phyloP scores from a whole-genome alignment of 148 eudicot genomes.

The Selenicereus undatus region DNA sequence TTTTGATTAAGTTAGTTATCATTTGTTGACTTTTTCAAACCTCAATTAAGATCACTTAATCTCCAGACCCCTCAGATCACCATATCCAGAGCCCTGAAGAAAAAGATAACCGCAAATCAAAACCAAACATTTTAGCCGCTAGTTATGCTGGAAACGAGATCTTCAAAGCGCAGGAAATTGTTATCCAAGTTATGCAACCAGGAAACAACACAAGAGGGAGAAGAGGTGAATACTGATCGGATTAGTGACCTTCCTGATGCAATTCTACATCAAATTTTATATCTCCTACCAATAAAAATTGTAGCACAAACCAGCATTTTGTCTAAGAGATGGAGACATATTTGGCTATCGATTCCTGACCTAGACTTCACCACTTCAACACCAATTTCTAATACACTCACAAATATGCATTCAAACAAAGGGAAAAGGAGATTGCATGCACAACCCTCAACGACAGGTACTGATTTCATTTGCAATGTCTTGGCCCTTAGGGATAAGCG shows the following conservation, averaged over 20 bases:
- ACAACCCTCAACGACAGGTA: not conserved
- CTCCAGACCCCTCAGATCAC: not conserved
- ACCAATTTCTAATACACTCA: not conserved
- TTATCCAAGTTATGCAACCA: not conserved
- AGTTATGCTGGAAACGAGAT: conserved; percentile 55
- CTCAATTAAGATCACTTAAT: not conserved
- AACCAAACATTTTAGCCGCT: not conserved
- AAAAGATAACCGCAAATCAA: no score
- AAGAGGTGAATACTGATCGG: conserved; percentile 21
- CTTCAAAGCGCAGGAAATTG: conserved; percentile 44
- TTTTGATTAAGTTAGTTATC: not conserved
- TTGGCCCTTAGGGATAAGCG: conserved; percentile 32
- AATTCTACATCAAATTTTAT: conserved; percentile 44
- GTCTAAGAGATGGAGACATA: conserved; percentile 44
- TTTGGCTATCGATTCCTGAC: conserved; percentile 57
- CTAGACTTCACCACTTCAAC: conserved; percentile 52
- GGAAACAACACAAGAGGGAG: not conserved
- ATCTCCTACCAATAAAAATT: conserved; percentile 43
- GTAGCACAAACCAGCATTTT: conserved; percentile 42
- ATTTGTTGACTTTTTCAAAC: conserved; percentile 5
- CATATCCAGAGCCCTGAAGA: not conserved
- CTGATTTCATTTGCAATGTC: conserved; percentile 27
- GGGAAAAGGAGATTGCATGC: conserved; percentile 12
- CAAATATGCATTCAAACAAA: not conserved
- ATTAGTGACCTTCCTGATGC: conserved; percentile 61